Percentiles rank a stretch among this genome's conserved stretches.
Conservation (phyloP, 441 rosid genomes). For the Arabidopsis lyrata region DNA sequence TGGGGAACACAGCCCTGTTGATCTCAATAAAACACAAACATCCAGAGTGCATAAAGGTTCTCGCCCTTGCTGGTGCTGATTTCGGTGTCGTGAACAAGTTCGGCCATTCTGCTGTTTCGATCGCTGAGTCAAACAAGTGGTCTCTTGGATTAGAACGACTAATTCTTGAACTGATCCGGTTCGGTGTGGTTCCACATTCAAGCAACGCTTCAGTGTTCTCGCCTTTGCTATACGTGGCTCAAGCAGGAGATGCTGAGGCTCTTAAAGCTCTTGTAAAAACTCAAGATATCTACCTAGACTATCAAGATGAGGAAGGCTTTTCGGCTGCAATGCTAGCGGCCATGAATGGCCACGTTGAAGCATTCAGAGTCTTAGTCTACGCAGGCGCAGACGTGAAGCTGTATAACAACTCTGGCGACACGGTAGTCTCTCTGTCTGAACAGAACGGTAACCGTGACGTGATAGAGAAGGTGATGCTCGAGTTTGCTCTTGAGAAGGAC, state of each 20-base stretch:
- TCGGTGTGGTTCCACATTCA: constrained; percentile 67
- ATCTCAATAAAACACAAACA: constrained; percentile 70
- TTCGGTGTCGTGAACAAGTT: constrained; percentile 66
- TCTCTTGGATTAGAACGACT: constrained; percentile 67
- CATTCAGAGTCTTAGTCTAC: constrained; percentile 74
- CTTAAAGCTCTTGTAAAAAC: constrained; percentile 55
- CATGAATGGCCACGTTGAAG: constrained; percentile 75
- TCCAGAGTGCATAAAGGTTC: constrained; percentile 59
- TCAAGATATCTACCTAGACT: constrained; percentile 59
- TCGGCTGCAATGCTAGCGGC: constrained; percentile 92
- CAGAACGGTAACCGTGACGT: constrained; percentile 64
- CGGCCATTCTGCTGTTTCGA: constrained; percentile 59
- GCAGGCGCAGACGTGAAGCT: constrained; percentile 93
- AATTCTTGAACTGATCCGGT: constrained; percentile 58
- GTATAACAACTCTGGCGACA: constrained; percentile 68
- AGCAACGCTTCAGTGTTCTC: constrained; percentile 64
- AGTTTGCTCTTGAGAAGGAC: constrained; percentile 88
- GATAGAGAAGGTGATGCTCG: constrained; percentile 96
- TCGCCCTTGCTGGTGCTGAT: constrained; percentile 87
- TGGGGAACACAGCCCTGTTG: constrained; percentile 84
- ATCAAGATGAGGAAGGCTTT: constrained; percentile 83
- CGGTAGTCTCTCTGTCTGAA: constrained; percentile 75
- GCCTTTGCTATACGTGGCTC: constrained; percentile 66
- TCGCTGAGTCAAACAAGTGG: constrained; percentile 70
- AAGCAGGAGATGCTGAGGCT: constrained; percentile 77